A percentile compares a stretch with the other conserved stretches of the same genome.
Evolutionary conservation across 768 basidiomycete genomes (phyloP).

Genomic region (Chalciporus chontae): DNA sequence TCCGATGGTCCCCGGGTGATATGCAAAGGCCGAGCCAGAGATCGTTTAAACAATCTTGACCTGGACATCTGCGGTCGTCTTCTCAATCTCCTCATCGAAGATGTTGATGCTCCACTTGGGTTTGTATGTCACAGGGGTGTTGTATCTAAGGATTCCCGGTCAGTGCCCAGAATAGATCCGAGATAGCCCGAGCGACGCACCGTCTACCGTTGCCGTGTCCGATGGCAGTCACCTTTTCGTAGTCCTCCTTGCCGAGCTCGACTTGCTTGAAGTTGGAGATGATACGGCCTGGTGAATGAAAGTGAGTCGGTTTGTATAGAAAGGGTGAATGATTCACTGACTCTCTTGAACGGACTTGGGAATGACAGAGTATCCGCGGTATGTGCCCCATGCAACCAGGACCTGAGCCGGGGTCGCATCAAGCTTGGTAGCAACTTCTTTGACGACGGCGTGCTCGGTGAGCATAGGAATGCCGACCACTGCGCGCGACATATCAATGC

Average conservation of each 20-base stretch:
- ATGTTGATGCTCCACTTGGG: slow-evolving; percentile 71
- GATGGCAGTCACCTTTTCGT: slow-evolving; percentile 44
- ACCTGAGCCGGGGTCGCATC: slow-evolving; percentile 75
- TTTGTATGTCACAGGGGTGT: slow-evolving; percentile 58
- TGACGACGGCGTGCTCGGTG: slow-evolving; percentile 61
- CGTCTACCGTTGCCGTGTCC: slow-evolving; percentile 37
- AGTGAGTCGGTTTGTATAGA: background rate
- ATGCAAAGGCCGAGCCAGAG: background rate
- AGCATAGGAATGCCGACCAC: slow-evolving; percentile 61
- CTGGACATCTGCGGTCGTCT: slow-evolving; percentile 26
- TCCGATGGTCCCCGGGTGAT: background rate
- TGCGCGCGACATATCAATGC: slow-evolving; percentile 20
- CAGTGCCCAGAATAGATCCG: background rate
- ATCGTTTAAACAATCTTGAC: slow-evolving; percentile 31
- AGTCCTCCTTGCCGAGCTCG: slow-evolving; percentile 62
- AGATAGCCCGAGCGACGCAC: slow-evolving; percentile 10
- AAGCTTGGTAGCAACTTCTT: slow-evolving; percentile 59
- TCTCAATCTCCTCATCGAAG: slow-evolving; percentile 63
- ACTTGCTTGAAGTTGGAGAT: slow-evolving; percentile 77
- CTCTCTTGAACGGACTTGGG: slow-evolving; percentile 76
- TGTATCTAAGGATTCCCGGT: slow-evolving; percentile 33
- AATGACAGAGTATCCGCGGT: slow-evolving; percentile 78
- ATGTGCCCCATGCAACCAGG: slow-evolving; percentile 74
- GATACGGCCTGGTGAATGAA: slow-evolving; percentile 47
- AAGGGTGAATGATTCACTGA: slow-evolving; percentile 17